Evolutionary conservation across 257 asterid species (phyloP), one percentile per base, ranked within the genome.

Genomic region (Petunia secreta): DNA sequence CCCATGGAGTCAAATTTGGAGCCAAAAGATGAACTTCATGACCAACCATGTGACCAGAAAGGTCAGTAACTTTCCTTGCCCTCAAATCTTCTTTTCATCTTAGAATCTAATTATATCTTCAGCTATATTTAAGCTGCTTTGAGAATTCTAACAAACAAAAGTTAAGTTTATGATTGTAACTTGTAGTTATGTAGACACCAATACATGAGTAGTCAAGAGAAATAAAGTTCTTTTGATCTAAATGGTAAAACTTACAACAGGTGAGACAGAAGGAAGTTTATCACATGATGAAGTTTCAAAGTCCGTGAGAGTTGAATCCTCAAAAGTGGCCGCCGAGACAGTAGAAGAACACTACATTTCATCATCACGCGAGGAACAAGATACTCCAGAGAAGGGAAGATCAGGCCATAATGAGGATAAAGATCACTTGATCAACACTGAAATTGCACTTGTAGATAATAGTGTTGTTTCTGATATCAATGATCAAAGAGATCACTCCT

Each of bases 1-100:
- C n/a, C 74, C 2, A 65, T 80, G 11, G 79, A 73, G 75, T 62
- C 82, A 76, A 41, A 84, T 65, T 75, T 46, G 67, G 88, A 80
- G 81, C 82, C 75, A 63, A 69, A 60, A 43, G 59, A 80, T 75
- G 85, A 86, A 63, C 77, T 52, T 52, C 67, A 73, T 59, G 87
- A 91, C 15, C 88, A 87, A 39, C 57, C 46, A 74, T 79, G 80
- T 80, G 40, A 63, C 39, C 41, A 48, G 48, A 54, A 78, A 85
- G 94, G 95, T 91, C 75, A 81, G 87, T 64, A 79, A 15, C 65
- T 4, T 44, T 5, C 11, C 16, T 34, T 14, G 5, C 25, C 37
- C 6, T 2, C 6, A 39, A 44, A 48, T 48, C 16, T 65, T 39
- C 25, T 25, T 53, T 11, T 69, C 76, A 46, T 46, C 76, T 6